Base-by-base conservation (phyloP, 1,139 yeast genomes). In the Yamadazyma pseudoaaseri region DNA sequence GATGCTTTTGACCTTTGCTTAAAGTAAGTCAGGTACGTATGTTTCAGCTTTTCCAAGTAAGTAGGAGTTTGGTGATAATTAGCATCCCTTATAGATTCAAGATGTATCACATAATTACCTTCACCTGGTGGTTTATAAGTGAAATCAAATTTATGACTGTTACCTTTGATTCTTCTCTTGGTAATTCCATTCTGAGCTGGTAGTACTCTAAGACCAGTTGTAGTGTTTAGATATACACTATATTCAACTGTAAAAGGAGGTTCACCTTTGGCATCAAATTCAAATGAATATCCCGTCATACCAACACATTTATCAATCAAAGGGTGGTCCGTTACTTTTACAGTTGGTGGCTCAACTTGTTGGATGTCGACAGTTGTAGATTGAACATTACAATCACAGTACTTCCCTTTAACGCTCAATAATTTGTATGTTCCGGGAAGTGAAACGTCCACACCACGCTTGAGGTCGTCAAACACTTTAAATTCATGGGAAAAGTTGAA, bases 301-400 rank as follows among this genome's bases (percentile, higher is more conserved):
- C 98, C 98, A 21, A 94, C 85, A 62, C 99, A 92, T 38, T 83
- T 78, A 51, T 92, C 97, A 23, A 79, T 66, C 3, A 90, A 77
- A 2, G 89, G 80, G 3, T 67, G 63, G 1, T 86, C 75, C 4
- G 52, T 43, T 5, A 84, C 78, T 34, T 54, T 64, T 45, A 79
- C 70, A 38, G 52, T 57, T 3, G 92, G 92, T 11, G 65, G 67
- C 0, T 58, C 43, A 1, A 70, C 72, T 3, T 52, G 39, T 10
- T 38, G 41, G 2, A 69, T 35, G 1, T 20, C 27, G 3, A 65
- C 46, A 12, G 29, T 29, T 1, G 39, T 56, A 12, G 73, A 63
- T 35, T 74, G 74, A 26, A 80, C 67, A 10, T 71, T 63, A 34
- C 95, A 89, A 0, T 74, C 65, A 61, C 98, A 92, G 49, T 54